Percentiles rank a stretch among this genome's conserved stretches.
Evolutionary conservation across 2,329 filamentous ascomycete species (phyloP).

Genomic region (Akanthomyces muscarius): DNA sequence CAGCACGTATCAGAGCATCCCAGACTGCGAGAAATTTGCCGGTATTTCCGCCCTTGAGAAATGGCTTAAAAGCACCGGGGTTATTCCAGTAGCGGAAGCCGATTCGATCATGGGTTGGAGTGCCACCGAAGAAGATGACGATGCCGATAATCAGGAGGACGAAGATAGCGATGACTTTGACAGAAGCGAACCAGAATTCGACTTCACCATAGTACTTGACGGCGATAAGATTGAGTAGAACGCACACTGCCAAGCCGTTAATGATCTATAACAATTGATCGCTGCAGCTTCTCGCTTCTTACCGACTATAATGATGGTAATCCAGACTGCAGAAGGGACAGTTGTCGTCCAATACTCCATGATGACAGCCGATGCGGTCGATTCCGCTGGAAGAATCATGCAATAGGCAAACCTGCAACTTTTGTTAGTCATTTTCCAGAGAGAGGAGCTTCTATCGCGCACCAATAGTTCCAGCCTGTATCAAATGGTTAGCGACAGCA

Average conservation of each 20-base stretch:
- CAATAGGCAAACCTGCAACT: slow-evolving; percentile 13
- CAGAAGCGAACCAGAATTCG: slow-evolving; percentile 47
- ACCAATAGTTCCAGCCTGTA: slow-evolving; percentile 36
- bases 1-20: slow-evolving; percentile 61
- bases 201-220: slow-evolving; percentile 29
- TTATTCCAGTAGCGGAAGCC: slow-evolving; percentile 61
- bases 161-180: slow-evolving; percentile 36
- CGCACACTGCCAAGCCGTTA: slow-evolving; percentile 16
- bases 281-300: not conserved
- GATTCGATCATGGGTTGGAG: slow-evolving; percentile 62
- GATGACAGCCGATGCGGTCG: slow-evolving; percentile 31
- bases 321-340: slow-evolving; percentile 37
- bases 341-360: slow-evolving; percentile 32
- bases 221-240: slow-evolving; percentile 30
- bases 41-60: slow-evolving; percentile 54
- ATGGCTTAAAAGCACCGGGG: slow-evolving; percentile 63
- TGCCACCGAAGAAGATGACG: slow-evolving; percentile 67
- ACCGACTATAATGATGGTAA: slow-evolving; percentile 35
- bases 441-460: slow-evolving; percentile 13
- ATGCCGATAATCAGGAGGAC: slow-evolving; percentile 59
- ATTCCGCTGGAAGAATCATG: slow-evolving; percentile 25
- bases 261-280: not conserved
- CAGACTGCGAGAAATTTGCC: slow-evolving; percentile 69
- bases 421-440: not conserved
- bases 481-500: not conserved